Base-by-base conservation (phyloP, 257 asterid species). In the Solanum virginianum region DNA sequence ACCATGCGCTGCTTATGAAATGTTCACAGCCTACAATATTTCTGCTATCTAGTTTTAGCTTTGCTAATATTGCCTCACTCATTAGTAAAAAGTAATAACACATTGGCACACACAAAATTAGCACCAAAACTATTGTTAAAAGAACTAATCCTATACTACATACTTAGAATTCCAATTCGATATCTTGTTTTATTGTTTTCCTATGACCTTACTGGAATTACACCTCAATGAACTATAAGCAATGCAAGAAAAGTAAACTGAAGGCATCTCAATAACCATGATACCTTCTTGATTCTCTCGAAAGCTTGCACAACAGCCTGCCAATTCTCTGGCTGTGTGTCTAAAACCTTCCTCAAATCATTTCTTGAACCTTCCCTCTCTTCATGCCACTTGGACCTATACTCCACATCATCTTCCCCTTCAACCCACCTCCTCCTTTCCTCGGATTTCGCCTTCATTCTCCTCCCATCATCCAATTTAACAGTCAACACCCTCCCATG, bases 271-370 rank as follows among this genome's bases (percentile, higher is more conserved):
- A 53, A 20, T 53, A 90, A 86, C 26, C 75, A 77, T 45, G 55
- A 51, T 89, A 96, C 99, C 98, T 97, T 97, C 88, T 94, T 94
- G 88, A 97, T 92, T 90, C 91, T 92, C 91, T 97, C 98, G 82
- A 97, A 97, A 84, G 97, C 96, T 82, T 63, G 86, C 80, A 97
- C 94, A 55, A 97, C 98, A 17, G 92, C 97, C 86, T 97, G 98
- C 99, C 99, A 97, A 85, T 93, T 92, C 89, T 97, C 95, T 1
- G 99, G 99, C 41, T 91, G 91, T 20, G 96, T 91, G 70, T 97
- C 99, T 57, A 97, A 36, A 91, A 97, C 94, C 89, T 87, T 94
- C 89, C 88, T 89, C 70, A 95, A 89, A 71, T 92, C 96, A 69
- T 29, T 87, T 81, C 98, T 85, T 0, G 94, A 93, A 68, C 94